Base-by-base conservation (phyloP, 2,329 filamentous ascomycete species). In the Colletotrichum limetticola region DNA sequence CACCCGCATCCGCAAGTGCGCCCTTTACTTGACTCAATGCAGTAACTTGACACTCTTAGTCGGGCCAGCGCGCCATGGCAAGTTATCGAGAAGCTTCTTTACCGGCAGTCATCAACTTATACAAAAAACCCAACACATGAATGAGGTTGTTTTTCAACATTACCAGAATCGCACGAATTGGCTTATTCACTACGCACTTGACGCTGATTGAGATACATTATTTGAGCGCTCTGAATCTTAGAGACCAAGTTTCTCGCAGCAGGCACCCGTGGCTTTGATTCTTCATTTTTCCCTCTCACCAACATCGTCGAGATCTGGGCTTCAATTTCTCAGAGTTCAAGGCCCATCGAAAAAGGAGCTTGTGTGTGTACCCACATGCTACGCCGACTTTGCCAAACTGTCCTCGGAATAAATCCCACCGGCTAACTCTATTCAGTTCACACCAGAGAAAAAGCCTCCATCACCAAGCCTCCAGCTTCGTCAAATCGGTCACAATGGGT, bases 401-500 rank as follows among this genome's bases (percentile, higher is more conserved):
- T 22, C 1, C 42, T 49, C 0, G 1, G 9, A n/a, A 11, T n/a
- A 2, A 19, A n/a, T 49, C 42, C 19, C 42, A 49, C 19, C 42
- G 42, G 42, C 42, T 49, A 22, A 49, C 42, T n/a, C 19, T 49
- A 11, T 49, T n/a, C 42, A 22, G 19, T 49, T 19, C 42, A 19
- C 19, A 9, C 19, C 8, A 49, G 19, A 49, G 19, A 8, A 49
- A 19, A n/a, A 22, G 19, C 42, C 42, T 22, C 19, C 42, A 8
- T 42, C 37, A 42, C 37, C 16, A 42, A 42, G 37, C 37, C 16
- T 42, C 37, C 2, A 19, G 5, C 37, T 16, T 19, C 16, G 37
- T 19, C 37, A 42, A 42, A 19, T 19, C 37, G 16, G 37, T 16
- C 71, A 78, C 53, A 68, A 87, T 86, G 85, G 84, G 83, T 59